Evolutionary conservation across 805 yeast genomes (phyloP), one percentile per base, ranked within the genome.

Genomic region (Teunomyces barrocoloradensis): DNA sequence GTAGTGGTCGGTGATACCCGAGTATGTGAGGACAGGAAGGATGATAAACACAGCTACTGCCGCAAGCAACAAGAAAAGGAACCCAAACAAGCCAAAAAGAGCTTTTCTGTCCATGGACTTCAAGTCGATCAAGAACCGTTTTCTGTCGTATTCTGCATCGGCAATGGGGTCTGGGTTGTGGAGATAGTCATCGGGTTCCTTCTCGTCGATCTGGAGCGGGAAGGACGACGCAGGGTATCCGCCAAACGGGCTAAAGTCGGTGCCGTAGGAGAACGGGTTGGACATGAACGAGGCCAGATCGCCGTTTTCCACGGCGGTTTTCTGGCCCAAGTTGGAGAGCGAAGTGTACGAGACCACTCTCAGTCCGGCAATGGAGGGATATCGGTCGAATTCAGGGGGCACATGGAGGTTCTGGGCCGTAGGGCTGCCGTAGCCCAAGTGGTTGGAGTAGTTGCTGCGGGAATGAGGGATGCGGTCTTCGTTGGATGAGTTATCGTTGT

Each of bases 331-430:
- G 44, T 53, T 48, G 25, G 46, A 43, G 23, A 53, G 49, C 7
- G 74, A 68, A 4, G 70, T 56, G 10, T 81, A 74, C 3, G 88
- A 81, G 3, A 79, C 76, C 3, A 79, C 80, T 52, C 87, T 71
- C 12, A 85, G 78, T 3, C 77, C 77, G 2, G 80, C 78, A 51
- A 81, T 71, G 21, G 80, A 73, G 4, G 92, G 91, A 57, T 85
- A 85, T 55, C 90, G 71, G 62, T 84, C 89, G 56, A 71, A 84
- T 46, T 79, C 85, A 1, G 80, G 71, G 3, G 88, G 85, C 25
- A 57, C 66, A n/a, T 59, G 66, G 37, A 69, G 58, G 43, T 54
- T 56, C 44, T 47, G 52, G 42, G 45, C 27, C 13, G 48, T 44
- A 20, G 36, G 30, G 23, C 38, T 33, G 38, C 38, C 25, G 20